Conservation (phyloP, 352 stramenopile species). For the Phytophthora vignae region DNA sequence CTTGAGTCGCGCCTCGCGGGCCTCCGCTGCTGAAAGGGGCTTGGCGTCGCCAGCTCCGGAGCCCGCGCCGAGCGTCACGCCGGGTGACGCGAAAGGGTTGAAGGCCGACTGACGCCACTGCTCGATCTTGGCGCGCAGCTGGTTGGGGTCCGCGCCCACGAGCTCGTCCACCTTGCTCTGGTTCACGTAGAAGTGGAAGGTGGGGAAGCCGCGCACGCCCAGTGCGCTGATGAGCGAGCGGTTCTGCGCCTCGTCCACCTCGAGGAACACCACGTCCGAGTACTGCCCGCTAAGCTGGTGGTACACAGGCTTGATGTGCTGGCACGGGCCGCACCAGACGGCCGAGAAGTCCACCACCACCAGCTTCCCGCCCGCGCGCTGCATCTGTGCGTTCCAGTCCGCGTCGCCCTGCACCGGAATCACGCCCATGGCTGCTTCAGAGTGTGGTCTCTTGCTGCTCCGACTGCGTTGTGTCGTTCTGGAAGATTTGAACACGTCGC, state of each 20-base stretch:
- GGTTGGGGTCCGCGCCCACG: slow-evolving; percentile 84
- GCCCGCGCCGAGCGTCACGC: slow-evolving; percentile 64
- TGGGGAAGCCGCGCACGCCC: slow-evolving; percentile 89
- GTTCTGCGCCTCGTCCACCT: slow-evolving; percentile 88
- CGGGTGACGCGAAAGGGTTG: slow-evolving; percentile 85
- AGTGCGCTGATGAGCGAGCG: slow-evolving; percentile 80
- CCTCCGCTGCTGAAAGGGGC: slow-evolving; percentile 54
- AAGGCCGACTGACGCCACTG: slow-evolving; percentile 87
- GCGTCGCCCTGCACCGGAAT: slow-evolving; percentile 72
- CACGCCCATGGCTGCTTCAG: slow-evolving; percentile 82
- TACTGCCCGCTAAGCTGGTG: slow-evolving; percentile 85
- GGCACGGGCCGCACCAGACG: slow-evolving; percentile 86
- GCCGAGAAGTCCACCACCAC: slow-evolving; percentile 91
- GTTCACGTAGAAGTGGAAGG: slow-evolving; percentile 93
- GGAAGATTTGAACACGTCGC: slow-evolving; percentile 14
- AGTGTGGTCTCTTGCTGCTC: too few relatives aligned
- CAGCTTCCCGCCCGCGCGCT: slow-evolving; percentile 81
- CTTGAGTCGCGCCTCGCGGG: slow-evolving; percentile 83
- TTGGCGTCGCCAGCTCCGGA: slow-evolving; percentile 20
- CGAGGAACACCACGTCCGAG: slow-evolving; percentile 89
- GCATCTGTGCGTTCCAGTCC: slow-evolving; percentile 86
- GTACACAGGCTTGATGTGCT: slow-evolving; percentile 90
- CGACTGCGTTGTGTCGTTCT: slow-evolving; percentile 5
- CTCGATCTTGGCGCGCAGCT: slow-evolving; percentile 88
- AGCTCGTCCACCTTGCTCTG: slow-evolving; percentile 90